Percentiles rank a stretch among this genome's conserved stretches.
Conservation (phyloP, 768 basidiomycete species). For the Naganishia friedmannii region DNA sequence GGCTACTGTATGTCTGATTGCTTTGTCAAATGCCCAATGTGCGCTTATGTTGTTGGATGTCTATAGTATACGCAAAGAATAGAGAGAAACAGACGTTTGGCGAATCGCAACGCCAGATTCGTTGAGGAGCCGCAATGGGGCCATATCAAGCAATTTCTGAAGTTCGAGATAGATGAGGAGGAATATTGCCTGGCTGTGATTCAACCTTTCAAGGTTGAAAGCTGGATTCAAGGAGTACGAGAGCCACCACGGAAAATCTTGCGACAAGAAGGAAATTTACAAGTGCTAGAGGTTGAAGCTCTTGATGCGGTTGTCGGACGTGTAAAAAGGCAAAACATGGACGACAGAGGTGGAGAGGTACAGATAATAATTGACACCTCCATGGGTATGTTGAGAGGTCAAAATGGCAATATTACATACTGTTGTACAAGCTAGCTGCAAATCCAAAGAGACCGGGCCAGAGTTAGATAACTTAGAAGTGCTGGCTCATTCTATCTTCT, state of each 20-base stretch:
- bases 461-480: no score
- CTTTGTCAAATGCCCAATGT: no score
- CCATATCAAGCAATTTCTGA: not conserved
- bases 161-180: not conserved
- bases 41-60: not conserved
- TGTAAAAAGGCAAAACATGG: not conserved
- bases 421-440: not conserved
- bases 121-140: not conserved
- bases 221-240: not conserved
- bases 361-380: not conserved
- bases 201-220: constrained; percentile 3
- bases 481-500: no score
- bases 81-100: not conserved
- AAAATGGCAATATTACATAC: not conserved
- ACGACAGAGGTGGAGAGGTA: not conserved
- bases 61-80: not conserved
- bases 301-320: constrained; percentile 1
- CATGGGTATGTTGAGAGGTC: not conserved
- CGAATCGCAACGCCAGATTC: not conserved
- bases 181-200: not conserved
- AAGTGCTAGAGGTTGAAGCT: not conserved
- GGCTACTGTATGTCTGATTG: no score
- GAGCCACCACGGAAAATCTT: not conserved
- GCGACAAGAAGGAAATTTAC: not conserved
- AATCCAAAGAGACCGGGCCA: no score